These are phyloP conservation scores for Mycosphaerelloides madeirae DNA, from an alignment of 2,329 filamentous ascomycete genomes.

Conservation along the genomic window DNA sequence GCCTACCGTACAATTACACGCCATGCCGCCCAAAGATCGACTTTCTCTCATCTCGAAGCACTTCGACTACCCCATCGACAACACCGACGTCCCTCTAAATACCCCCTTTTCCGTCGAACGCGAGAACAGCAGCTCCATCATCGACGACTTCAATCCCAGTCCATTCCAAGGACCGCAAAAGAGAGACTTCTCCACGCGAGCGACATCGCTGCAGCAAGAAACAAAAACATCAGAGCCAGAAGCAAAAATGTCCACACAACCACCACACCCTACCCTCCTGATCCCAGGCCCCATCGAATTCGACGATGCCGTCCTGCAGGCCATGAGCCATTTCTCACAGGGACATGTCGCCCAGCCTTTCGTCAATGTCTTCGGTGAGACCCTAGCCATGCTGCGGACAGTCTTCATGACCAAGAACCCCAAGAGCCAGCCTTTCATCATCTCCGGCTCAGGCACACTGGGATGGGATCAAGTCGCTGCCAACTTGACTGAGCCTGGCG, in stretches of 20 bases:
- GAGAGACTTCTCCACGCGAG: constrained; percentile 24
- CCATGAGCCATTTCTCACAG: constrained; percentile 94
- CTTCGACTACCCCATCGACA: constrained; percentile 51
- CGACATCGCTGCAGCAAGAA: constrained; percentile 22
- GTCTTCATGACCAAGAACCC: constrained; percentile 88
- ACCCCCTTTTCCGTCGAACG: constrained; percentile 61
- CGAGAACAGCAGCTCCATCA: constrained; percentile 39
- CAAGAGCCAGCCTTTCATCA: constrained; percentile 80
- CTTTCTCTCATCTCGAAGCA: constrained; percentile 57
- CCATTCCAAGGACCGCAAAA: constrained; percentile 24
- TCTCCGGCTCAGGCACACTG: constrained; percentile 90
- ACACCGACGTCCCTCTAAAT: constrained; percentile 51
- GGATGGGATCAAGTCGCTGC: constrained; percentile 96
- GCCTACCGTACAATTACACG: constrained; percentile 20
- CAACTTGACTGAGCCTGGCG: constrained; percentile 83
- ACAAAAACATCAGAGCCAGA: constrained; percentile 19
- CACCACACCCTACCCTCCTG: constrained; percentile 68
- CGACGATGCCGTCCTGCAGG: constrained; percentile 90
- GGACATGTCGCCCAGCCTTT: constrained; percentile 89
- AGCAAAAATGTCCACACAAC: constrained; percentile 54
- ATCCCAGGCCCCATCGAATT: constrained; percentile 98
- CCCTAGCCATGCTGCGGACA: constrained; percentile 79
- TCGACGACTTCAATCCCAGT: constrained; percentile 9
- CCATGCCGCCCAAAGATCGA: constrained; percentile 43
- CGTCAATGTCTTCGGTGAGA: constrained; percentile 85